Percentiles rank a stretch among this genome's conserved stretches.
Conservation (phyloP, 2,329 filamentous ascomycete genomes). For the Paecilomyces dactylethromorphus region DNA sequence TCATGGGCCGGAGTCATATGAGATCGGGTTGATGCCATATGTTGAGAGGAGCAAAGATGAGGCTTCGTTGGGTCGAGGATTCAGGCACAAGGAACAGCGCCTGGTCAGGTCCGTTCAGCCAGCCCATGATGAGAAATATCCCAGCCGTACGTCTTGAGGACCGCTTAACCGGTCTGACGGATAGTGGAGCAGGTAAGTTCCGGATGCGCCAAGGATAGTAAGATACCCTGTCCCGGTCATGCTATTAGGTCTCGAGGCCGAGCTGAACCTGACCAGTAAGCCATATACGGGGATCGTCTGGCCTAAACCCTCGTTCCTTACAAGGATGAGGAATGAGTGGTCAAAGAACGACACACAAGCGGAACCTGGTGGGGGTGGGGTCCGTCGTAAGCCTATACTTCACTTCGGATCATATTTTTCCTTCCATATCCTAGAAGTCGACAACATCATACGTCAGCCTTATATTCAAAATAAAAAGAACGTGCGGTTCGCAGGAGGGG, state of each 20-base stretch:
- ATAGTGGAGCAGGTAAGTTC: background rate
- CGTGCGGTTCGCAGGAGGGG: slow-evolving; percentile 1
- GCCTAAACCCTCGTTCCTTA: background rate
- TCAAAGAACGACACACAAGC: background rate
- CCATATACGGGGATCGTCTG: background rate
- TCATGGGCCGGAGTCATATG: background rate
- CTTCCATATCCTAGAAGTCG: slow-evolving; percentile 79
- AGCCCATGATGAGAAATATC: background rate
- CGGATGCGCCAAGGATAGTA: background rate
- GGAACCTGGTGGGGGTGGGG: background rate
- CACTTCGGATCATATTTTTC: slow-evolving; percentile 71
- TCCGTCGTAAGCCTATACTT: background rate
- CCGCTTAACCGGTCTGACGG: background rate
- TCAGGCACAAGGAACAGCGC: background rate
- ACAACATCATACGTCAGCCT: slow-evolving; percentile 15
- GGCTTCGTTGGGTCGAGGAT: background rate
- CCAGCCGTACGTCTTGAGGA: background rate
- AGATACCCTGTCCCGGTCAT: background rate
- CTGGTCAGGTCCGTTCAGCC: background rate
- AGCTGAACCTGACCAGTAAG: background rate
- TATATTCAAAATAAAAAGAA: slow-evolving; percentile 2
- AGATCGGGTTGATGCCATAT: background rate
- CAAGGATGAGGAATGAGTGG: background rate
- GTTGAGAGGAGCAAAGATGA: background rate
- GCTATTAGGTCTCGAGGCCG: background rate